Conservation (phyloP, 2,329 filamentous ascomycete genomes). For the Plenodomus lindquistii region DNA sequence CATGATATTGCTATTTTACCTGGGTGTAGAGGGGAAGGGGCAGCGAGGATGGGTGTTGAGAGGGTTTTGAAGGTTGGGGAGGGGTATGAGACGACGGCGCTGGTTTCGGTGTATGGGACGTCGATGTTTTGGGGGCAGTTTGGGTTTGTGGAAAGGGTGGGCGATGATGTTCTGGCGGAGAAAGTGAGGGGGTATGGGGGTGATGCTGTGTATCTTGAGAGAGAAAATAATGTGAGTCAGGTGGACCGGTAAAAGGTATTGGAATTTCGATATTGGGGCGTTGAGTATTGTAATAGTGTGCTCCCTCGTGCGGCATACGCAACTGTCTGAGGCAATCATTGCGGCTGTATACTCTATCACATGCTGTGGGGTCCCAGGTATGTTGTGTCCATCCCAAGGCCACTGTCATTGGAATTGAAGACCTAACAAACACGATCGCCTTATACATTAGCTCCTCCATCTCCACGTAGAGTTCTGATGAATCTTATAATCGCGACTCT, state of each 20-base stretch:
- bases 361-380: no score
- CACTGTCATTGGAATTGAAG: no score
- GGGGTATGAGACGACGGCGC: conserved; percentile 6
- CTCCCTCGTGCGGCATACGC: no score
- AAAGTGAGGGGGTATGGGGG: conserved; percentile 19
- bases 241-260: no score
- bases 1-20: conserved; percentile 24
- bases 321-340: no score
- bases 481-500: conserved; percentile 43
- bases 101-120: conserved; percentile 19
- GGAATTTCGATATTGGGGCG: no score
- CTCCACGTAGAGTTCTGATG: conserved; percentile 41
- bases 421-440: not conserved
- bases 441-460: conserved; percentile 12
- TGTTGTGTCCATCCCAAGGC: no score
- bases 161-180: conserved; percentile 3
- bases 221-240: conserved; percentile 2
- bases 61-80: conserved; percentile 4
- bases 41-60: conserved; percentile 4
- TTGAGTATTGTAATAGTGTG: no score
- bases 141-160: conserved; percentile 10
- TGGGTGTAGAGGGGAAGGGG: conserved; percentile 8
- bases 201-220: conserved; percentile 18
- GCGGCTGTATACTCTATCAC: no score
- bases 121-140: conserved; percentile 17